Base-by-base conservation (phyloP, 2,329 filamentous ascomycete genomes). In the Cercospora beticola region DNA sequence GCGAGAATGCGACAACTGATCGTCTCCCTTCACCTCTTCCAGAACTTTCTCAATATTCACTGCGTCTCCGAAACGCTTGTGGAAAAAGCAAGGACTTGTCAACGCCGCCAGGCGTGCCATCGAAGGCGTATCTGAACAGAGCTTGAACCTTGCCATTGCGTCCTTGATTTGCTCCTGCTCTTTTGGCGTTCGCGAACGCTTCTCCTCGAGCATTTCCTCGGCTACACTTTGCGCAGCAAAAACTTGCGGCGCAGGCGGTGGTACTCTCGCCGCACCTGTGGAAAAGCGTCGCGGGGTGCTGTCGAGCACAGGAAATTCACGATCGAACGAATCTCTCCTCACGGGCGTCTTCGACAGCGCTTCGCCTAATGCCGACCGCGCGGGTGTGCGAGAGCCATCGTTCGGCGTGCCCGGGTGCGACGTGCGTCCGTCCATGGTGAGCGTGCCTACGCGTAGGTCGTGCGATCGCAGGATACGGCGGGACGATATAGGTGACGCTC, bases 71-170 rank as follows among this genome's bases (percentile, higher is more conserved):
- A 99, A 99, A 71, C 94, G 89, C 81, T 96, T 92, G 82, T 99
- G 95, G 83, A 97, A 98, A 82, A 97, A 99, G 83, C 95, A 99
- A 14, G 95, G 95, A 56, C 94, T 97, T 75, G 94, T 90, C 64
- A 98, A 83, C 9, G 90, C 86, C 10, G 90, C 86, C 73, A 94
- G 85, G 9, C 78, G 72, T 12, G 76, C 77, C 36, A 78, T 77
- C n/a, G 76, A 77, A 9, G 74, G 75, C 6, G 74, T 74, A 21
- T 72, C 71, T 16, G 73, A 71, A 65, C 71, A 71, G 40, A 77
- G 68, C 10, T 73, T 72, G 71, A 78, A 78, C 43, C 74, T 68
- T 54, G 72, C 65, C 40, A 75, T 68, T 16, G 74, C 73, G 10
- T 72, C 71, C 12, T 65, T 71, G 56, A 76, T 62, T n/a, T 76